A percentile compares a stretch with the other conserved stretches of the same genome.
phyloP scores from a whole-genome alignment of 164 flowering plant genomes.

The Houttuynia cordata region DNA sequence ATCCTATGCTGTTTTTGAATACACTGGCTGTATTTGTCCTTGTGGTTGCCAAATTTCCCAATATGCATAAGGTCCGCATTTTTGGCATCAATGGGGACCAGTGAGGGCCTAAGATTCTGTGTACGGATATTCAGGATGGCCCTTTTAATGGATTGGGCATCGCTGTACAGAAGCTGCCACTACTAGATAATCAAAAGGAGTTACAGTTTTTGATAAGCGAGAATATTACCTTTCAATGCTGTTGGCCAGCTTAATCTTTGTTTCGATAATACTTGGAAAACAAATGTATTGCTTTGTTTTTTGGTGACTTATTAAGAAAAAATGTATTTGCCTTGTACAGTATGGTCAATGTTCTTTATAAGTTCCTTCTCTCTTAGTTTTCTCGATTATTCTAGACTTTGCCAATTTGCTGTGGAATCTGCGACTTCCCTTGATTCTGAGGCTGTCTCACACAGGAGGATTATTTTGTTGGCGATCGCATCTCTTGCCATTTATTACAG shows the following conservation, averaged over 20 bases:
- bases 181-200: not conserved
- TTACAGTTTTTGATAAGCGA: conserved; percentile 5
- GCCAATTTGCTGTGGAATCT: not conserved
- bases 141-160: conserved; percentile 8
- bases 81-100: conserved; percentile 55
- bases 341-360: not conserved
- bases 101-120: conserved; percentile 15
- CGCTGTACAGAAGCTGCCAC: conserved; percentile 29
- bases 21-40: conserved; percentile 45
- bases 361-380: not conserved
- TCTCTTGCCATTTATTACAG: too few species aligned
- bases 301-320: not conserved
- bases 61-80: conserved; percentile 61
- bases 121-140: conserved; percentile 4
- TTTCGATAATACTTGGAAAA: not conserved
- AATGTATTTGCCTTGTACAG: not conserved
- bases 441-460: too few species aligned
- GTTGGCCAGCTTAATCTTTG: not conserved
- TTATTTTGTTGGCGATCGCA: too few species aligned
- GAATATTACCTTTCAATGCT: conserved; percentile 3
- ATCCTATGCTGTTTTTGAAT: conserved; percentile 53
- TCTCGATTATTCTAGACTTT: not conserved
- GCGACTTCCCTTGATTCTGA: too few species aligned
- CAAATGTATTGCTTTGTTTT: not conserved
- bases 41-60: conserved; percentile 57